These are phyloP conservation scores for Globisporangium abappressorium DNA, from an alignment of 352 stramenopile species.

Conservation along the genomic window DNA sequence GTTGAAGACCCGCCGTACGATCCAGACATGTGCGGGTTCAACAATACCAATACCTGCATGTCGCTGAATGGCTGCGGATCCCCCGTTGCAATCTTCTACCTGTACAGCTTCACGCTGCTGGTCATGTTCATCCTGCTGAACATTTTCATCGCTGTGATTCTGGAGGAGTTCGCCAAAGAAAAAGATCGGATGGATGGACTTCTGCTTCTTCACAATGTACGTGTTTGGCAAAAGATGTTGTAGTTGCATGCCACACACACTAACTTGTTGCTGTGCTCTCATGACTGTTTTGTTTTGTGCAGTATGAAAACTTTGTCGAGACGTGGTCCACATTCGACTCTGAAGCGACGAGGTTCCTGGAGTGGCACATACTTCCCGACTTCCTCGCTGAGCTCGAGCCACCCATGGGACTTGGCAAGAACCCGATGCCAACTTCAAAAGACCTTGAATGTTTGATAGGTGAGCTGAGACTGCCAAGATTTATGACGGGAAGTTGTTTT, in stretches of 20 bases:
- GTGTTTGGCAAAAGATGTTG: neutral
- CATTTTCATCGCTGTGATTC: conserved; percentile 91
- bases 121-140: conserved; percentile 90
- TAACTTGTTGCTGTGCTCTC: too few species aligned
- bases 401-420: conserved; percentile 63
- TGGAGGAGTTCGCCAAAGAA: conserved; percentile 86
- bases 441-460: conserved; percentile 46
- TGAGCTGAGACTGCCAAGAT: conserved; percentile 19
- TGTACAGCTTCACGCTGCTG: conserved; percentile 88
- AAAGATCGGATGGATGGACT: conserved; percentile 63
- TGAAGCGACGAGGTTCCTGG: conserved; percentile 78
- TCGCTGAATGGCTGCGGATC: conserved; percentile 71
- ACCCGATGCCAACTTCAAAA: conserved; percentile 32
- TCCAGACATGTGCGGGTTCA: conserved; percentile 58
- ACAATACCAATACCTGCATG: conserved; percentile 37
- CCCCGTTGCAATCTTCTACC: conserved; percentile 64
- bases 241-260: too few species aligned
- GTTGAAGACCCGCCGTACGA: conserved; percentile 46
- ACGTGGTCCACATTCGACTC: conserved; percentile 83
- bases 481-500: neutral
- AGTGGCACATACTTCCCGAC: conserved; percentile 55
- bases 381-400: conserved; percentile 63
- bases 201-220: conserved; percentile 53
- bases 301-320: conserved; percentile 79
- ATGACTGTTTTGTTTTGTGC: neutral